These are phyloP conservation scores for Macrocybe gigantea DNA, from an alignment of 768 basidiomycete genomes.

Conservation along the genomic window DNA sequence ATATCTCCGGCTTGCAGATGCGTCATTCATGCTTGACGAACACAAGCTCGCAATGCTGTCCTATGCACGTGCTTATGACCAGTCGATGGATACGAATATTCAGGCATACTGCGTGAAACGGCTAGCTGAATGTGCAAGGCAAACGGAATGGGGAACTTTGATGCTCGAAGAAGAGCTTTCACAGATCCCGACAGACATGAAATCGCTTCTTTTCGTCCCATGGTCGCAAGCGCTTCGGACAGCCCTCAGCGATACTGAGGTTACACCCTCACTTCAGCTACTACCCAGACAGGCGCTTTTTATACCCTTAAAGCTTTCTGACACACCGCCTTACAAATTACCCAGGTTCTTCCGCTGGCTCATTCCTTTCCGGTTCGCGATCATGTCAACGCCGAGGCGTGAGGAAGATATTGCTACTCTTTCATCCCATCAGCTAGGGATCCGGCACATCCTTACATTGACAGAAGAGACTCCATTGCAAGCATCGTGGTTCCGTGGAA, in stretches of 20 bases:
- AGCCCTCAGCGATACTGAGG: conserved; percentile 22
- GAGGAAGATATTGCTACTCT: conserved; percentile 45
- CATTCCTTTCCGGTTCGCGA: conserved; percentile 49
- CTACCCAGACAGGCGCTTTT: conserved; percentile 34
- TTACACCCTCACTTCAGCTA: conserved; percentile 32
- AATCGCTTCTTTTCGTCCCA: conserved; percentile 26
- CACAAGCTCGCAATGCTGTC: conserved; percentile 52
- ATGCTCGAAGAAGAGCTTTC: conserved; percentile 35
- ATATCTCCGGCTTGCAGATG: conserved; percentile 45
- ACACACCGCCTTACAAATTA: conserved; percentile 27
- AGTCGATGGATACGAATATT: conserved; percentile 28
- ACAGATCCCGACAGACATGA: conserved; percentile 30
- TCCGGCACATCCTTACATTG: conserved; percentile 52
- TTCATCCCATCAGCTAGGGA: conserved; percentile 39
- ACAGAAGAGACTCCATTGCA: conserved; percentile 51
- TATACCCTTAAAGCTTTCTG: conserved; percentile 20
- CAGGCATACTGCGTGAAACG: conserved; percentile 39
- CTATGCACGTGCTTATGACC: conserved; percentile 41
- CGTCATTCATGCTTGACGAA: conserved; percentile 23
- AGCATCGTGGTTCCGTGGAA: conserved; percentile 39
- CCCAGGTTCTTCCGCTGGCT: conserved; percentile 63
- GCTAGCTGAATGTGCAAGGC: conserved; percentile 34
- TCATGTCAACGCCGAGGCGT: conserved; percentile 54
- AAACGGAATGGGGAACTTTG: conserved; percentile 49
- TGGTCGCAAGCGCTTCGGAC: conserved; percentile 34